Conservation (phyloP, 768 basidiomycete genomes). For the Lenzites betulinus region DNA sequence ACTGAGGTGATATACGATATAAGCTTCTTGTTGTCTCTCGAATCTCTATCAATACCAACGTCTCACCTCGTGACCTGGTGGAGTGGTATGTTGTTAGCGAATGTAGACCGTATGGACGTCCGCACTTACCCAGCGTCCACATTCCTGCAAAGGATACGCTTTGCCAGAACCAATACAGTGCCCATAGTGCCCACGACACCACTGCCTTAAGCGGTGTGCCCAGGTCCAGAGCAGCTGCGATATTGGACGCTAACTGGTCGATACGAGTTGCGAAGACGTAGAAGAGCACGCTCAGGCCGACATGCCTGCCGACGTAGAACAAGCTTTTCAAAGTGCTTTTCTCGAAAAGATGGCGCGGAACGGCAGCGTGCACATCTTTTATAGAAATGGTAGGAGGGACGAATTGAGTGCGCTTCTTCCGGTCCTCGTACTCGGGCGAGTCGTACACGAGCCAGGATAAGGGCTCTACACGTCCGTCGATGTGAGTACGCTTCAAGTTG, state of each 20-base stretch:
- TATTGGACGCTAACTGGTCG: conserved; percentile 19
- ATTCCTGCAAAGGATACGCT: conserved; percentile 27
- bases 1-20: conserved; percentile 31
- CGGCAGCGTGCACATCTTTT: conserved; percentile 48
- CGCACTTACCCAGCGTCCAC: conserved; percentile 27
- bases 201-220: not conserved
- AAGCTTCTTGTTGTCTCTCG: not conserved
- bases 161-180: conserved; percentile 31
- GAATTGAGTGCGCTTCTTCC: conserved; percentile 41
- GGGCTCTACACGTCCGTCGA: not conserved
- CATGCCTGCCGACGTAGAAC: conserved; percentile 45
- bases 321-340: conserved; percentile 46
- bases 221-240: not conserved
- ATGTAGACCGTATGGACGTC: not conserved
- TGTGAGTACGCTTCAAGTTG: not conserved
- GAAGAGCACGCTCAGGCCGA: conserved; percentile 41
- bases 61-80: conserved; percentile 46
- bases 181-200: conserved; percentile 16
- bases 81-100: not conserved
- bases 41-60: no score
- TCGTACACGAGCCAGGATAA: conserved; percentile 30
- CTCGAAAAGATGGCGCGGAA: conserved; percentile 50
- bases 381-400: conserved; percentile 42
- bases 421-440: conserved; percentile 52
- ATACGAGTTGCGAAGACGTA: conserved; percentile 44